These are phyloP conservation scores for Trichoderma oligosporum DNA, from an alignment of 2,329 filamentous ascomycete species.

Conservation along the genomic window DNA sequence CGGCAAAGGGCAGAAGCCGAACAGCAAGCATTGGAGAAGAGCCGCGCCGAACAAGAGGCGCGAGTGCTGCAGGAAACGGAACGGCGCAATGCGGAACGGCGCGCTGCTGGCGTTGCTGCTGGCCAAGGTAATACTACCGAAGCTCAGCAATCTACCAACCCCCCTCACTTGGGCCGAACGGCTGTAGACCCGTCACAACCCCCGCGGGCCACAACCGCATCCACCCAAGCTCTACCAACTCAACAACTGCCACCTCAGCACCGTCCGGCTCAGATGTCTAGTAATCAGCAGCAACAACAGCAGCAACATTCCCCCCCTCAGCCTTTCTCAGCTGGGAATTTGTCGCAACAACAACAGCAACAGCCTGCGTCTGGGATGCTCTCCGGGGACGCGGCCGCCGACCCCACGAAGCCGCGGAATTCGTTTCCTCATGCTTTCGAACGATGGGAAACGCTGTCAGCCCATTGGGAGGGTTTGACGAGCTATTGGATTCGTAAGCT, in stretches of 20 bases:
- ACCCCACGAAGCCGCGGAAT: constrained; percentile 49
- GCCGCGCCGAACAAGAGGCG: constrained; percentile 56
- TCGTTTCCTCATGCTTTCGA: constrained; percentile 96
- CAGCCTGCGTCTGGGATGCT: constrained; percentile 22
- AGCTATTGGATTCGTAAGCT: constrained; percentile 95
- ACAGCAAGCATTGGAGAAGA: constrained; percentile 50
- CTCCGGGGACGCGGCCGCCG: constrained; percentile 22
- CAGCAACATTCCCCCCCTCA: constrained; percentile 18
- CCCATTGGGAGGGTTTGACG: constrained; percentile 96
- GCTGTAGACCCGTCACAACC: constrained; percentile 27
- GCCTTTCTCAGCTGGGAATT: constrained; percentile 17
- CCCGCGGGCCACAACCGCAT: constrained; percentile 20
- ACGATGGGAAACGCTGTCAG: constrained; percentile 93
- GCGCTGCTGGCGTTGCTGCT: constrained; percentile 50
- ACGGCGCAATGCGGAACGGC: constrained; percentile 57
- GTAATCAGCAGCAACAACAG: constrained; percentile 15
- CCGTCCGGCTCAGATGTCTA: constrained; percentile 16
- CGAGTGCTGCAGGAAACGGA: constrained; percentile 53
- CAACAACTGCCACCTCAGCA: constrained; percentile 22
- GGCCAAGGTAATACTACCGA: constrained; percentile 32
- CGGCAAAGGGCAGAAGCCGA: constrained; percentile 65
- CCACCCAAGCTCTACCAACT: constrained; percentile 24
- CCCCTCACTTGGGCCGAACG: constrained; percentile 30
- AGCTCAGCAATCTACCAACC: constrained; percentile 34
- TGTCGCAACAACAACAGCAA: constrained; percentile 21